Base-by-base conservation (phyloP, 768 basidiomycete genomes). In the Termitomyces sp. region DNA sequence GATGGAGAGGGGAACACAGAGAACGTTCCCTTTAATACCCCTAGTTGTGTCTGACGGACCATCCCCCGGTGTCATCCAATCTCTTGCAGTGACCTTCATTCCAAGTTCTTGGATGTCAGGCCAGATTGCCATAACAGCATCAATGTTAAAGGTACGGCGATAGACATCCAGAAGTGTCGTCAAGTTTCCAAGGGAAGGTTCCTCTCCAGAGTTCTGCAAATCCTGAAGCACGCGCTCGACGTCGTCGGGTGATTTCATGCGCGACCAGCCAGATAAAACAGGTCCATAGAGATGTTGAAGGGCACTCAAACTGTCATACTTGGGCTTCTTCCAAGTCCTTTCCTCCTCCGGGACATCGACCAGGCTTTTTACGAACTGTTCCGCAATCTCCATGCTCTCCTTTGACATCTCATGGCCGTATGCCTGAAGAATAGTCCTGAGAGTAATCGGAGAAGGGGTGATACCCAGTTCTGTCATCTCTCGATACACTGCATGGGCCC, bases 1-100 rank as follows among this genome's bases (percentile, higher is more conserved):
- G 62, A 92, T 86, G 14, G 92, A 94, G 12, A 98, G 74, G 0
- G 94, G 88, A 41, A 85, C 70, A 62, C 85, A 87, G 44, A 96
- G 77, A n/a, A 85, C 68, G 61, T 82, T 84, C n/a, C 78, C 75
- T 41, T 64, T 68, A 31, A 70, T 64, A 46, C 60, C 62, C 7
- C 47, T 57, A 29, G 55, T 56, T 57, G 39, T 64, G 63, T 5
- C 53, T 58, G 26, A 6, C 22, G 37, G 51, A 16, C 34, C 41
- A 16, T 67, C 65, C 18, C 59, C 61, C 26, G 56, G 62, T 61
- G 78, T 67, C 42, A 79, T 59, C 10, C 68, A 60, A 42, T 71
- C 66, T 36, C 69, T 66, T 7, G 70, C 63, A 4, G 78, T 71
- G 31, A 74, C 68, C 32, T 73, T 75, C 58, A 78, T 64, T 2